Percentiles rank a stretch among this genome's conserved stretches.
Conservation (phyloP, 176 grass and related monocot genomes). For the barley (Hordeum vulgare) region MorexV3_pseudomolecules_assembly NC_058519.1:18066181-18066680, state of each 20-base stretch:
- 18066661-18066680: neutral
- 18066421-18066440: neutral
- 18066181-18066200: too few relatives aligned
- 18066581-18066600: neutral
- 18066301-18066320: constrained; percentile 26
- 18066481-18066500: constrained; percentile 17
- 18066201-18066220: too few relatives aligned
- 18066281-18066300: neutral
- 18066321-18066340: constrained; percentile 25
- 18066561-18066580: constrained; percentile 31
- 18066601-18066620: neutral
- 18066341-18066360: constrained; percentile 22
- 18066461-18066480: constrained; percentile 22
- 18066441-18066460: constrained; percentile 11
- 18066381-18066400: neutral
- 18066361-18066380: neutral
- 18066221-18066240: too few relatives aligned
- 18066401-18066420: neutral
- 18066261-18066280: neutral
- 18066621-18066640: neutral
- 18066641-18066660: neutral
- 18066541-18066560: constrained; percentile 12
- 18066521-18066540: constrained; percentile 1
- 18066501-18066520: neutral
- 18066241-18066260: too few relatives aligned